Base-by-base conservation (phyloP, 306 rosid species). In the Glycine latifolia region DNA sequence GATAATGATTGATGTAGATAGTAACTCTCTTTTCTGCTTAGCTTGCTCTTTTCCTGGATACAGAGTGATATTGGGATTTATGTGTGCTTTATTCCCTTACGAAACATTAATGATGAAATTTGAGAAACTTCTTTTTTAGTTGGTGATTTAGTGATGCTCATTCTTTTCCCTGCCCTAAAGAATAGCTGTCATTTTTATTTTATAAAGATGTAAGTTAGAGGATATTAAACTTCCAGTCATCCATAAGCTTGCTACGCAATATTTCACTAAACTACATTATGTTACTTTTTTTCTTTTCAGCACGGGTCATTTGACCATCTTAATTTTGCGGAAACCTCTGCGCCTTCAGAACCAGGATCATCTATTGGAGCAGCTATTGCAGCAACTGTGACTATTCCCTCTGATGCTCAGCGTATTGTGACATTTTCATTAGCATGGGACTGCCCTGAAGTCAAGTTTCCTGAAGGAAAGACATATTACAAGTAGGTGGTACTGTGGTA, bases 381-480 rank as follows among this genome's bases (percentile, higher is more conserved):
- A 74, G 97, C 99, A 33, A 90, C 99, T 67, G 70, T 92, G 86
- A 87, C 88, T 50, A 56, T 95, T 85, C 97, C 97, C 74, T 49
- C 97, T 10, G 72, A 70, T 75, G 88, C 87, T 50, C 88, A 88
- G 31, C 91, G 97, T 11, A 84, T 76, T 13, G 95, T 90, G 78
- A 95, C 97, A 79, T 95, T 95, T 86, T 92, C 99, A 46, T 77
- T 95, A 90, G 92, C 97, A 72, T 95, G 99, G 99, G 97, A 89
- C 85, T 90, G 94, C 84, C 99, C 99, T 66, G 97, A 92, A 89
- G 88, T 87, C 67, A 90, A 84, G 81, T 94, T 95, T 84, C 55
- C 63, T 7, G 74, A 87, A 67, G 95, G 92, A 78, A 89, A 82
- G 86, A 85, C 87, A 58, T 92, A 90, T 85, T 82, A 90, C 91